Evolutionary conservation across 2,329 filamentous ascomycete species (phyloP).

Genomic region (Leptographium flavum): DNA sequence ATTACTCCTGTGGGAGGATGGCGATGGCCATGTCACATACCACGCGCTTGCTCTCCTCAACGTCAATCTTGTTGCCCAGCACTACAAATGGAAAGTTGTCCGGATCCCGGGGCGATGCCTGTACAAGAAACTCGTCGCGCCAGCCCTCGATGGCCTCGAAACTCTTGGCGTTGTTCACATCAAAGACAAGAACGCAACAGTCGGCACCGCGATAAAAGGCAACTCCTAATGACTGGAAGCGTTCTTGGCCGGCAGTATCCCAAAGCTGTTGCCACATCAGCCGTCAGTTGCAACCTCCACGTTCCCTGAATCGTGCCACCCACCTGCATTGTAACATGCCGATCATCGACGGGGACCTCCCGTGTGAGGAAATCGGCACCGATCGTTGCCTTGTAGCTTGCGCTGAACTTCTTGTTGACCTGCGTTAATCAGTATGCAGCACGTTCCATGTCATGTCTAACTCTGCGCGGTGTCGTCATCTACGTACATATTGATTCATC

Average conservation of each 20-base stretch:
- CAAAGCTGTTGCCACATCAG: conserved; percentile 52
- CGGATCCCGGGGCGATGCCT: conserved; percentile 89
- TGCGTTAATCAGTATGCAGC: conserved; percentile 22
- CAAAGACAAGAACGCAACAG: conserved; percentile 94
- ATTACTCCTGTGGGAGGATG: background rate
- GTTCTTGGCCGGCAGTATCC: conserved; percentile 95
- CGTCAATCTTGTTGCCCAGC: conserved; percentile 96
- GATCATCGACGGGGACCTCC: conserved; percentile 92
- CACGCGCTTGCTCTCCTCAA: conserved; percentile 94
- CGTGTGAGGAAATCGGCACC: conserved; percentile 97
- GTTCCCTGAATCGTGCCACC: conserved; percentile 6
- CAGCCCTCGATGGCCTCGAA: conserved; percentile 98
- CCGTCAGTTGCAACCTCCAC: conserved; percentile 1
- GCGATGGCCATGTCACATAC: conserved; percentile 27
- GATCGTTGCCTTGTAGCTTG: conserved; percentile 98
- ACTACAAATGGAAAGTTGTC: conserved; percentile 98
- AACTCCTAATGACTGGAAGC: conserved; percentile 92
- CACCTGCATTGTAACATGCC: conserved; percentile 88
- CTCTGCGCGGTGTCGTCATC: background rate
- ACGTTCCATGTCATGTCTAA: no score
- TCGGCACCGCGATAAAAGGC: conserved; percentile 96
- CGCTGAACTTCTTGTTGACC: conserved; percentile 99
- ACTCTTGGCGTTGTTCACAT: conserved; percentile 98
- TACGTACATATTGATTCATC: conserved; percentile 99
- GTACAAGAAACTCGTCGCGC: conserved; percentile 96